A percentile compares a stretch with the other conserved stretches of the same genome.
These are phyloP conservation scores for Tilletia caries DNA, from an alignment of 1,284 basidiomycete species.

Conservation along the genomic window DNA sequence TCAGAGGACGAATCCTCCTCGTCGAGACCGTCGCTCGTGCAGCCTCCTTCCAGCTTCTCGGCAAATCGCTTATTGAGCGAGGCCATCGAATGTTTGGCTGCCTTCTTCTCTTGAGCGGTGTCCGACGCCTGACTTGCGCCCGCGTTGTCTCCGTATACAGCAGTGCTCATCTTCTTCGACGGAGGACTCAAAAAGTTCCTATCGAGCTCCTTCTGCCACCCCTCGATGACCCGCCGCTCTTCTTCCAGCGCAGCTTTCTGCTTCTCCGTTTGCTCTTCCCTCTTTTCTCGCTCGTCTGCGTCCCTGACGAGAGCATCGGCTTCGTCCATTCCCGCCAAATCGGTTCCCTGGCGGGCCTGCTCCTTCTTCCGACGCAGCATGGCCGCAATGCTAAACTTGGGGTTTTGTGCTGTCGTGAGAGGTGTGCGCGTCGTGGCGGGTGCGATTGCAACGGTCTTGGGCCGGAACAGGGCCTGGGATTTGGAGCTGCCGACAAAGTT, in stretches of 20 bases:
- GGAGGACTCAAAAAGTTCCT: constrained; percentile 3
- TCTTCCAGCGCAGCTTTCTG: not conserved
- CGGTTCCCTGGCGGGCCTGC: not conserved
- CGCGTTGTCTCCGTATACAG: not conserved
- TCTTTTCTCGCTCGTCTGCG: not conserved
- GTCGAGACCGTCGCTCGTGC: constrained; percentile 2
- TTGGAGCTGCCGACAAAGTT: no score
- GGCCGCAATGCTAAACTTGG: not conserved
- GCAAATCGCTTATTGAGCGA: not conserved
- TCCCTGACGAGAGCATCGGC: not conserved
- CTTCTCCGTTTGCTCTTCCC: not conserved
- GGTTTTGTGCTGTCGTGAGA: not conserved
- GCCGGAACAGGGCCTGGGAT: no score
- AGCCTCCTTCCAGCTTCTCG: not conserved
- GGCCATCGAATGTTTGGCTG: not conserved
- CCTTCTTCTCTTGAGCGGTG: not conserved
- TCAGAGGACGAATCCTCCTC: not conserved
- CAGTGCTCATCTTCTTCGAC: not conserved
- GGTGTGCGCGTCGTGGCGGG: not conserved
- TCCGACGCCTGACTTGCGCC: not conserved
- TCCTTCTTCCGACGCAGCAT: constrained; percentile 11
- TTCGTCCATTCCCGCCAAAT: not conserved
- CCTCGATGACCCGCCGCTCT: not conserved
- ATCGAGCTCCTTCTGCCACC: not conserved
- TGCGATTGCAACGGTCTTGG: not conserved